Evolutionary conservation across 352 stramenopile species (phyloP).

Genomic region (Poterioochromonas sp.): DNA sequence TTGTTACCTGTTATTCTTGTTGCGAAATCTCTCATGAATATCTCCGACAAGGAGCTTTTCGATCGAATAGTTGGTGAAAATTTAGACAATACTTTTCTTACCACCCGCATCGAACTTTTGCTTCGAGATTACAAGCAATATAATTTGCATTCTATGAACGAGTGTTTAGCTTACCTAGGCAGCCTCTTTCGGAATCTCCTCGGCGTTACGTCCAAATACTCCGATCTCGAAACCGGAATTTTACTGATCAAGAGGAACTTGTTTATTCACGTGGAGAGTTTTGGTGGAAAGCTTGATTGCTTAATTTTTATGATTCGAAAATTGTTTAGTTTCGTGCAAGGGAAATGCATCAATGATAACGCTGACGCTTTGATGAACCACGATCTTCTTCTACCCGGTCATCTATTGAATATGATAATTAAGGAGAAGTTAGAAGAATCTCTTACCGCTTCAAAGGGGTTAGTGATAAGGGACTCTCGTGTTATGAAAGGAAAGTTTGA

Average conservation of each 20-base stretch:
- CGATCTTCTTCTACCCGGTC: slow-evolving; percentile 83
- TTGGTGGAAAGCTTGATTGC: slow-evolving; percentile 76
- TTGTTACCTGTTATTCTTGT: slow-evolving; percentile 85
- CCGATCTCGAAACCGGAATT: slow-evolving; percentile 74
- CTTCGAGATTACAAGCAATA: slow-evolving; percentile 79
- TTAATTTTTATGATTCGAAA: slow-evolving; percentile 88
- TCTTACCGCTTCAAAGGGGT: slow-evolving; percentile 48
- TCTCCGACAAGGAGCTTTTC: slow-evolving; percentile 84
- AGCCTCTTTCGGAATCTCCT: slow-evolving; percentile 87
- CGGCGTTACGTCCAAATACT: slow-evolving; percentile 66
- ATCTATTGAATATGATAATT: slow-evolving; percentile 81
- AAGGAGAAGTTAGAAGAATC: slow-evolving; percentile 97
- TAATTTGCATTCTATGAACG: slow-evolving; percentile 51
- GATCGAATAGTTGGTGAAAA: slow-evolving; percentile 82
- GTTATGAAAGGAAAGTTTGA: slow-evolving; percentile 5
- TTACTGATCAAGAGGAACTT: slow-evolving; percentile 81
- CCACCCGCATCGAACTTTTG: slow-evolving; percentile 88
- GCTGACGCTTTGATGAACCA: slow-evolving; percentile 97
- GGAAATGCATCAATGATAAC: slow-evolving; percentile 88
- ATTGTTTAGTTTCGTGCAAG: slow-evolving; percentile 56
- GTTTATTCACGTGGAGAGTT: slow-evolving; percentile 86
- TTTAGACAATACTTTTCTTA: slow-evolving; percentile 91
- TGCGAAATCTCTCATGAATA: slow-evolving; percentile 79
- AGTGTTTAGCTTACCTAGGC: slow-evolving; percentile 87
- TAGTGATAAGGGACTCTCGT: slow-evolving; percentile 28